Conservation (phyloP, 1,284 basidiomycete species). For the Ustilago shanxiensis region DNA sequence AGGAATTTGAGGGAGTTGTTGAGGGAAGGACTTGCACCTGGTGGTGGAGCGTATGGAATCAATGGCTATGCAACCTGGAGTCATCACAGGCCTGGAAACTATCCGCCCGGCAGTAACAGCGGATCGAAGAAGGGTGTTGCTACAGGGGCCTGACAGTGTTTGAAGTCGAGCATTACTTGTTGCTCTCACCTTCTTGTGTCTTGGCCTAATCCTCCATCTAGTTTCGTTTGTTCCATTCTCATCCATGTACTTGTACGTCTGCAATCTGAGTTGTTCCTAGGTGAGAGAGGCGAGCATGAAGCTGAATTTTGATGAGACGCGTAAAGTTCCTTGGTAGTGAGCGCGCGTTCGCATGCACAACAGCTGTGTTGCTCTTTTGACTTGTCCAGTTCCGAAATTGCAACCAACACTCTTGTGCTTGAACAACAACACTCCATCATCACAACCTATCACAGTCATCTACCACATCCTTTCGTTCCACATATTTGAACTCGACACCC, state of each 20-base stretch:
- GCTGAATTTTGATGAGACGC: too few relatives aligned
- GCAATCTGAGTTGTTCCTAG: neutral
- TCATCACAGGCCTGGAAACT: constrained; percentile 8
- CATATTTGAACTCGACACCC: too few relatives aligned
- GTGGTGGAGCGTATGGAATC: constrained; percentile 46
- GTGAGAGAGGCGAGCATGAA: too few relatives aligned
- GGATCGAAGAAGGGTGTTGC: constrained; percentile 32
- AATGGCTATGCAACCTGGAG: constrained; percentile 49
- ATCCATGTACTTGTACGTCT: constrained; percentile 22
- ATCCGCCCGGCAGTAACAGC: neutral
- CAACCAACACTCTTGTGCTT: too few relatives aligned
- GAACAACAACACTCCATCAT: too few relatives aligned
- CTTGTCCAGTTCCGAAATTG: too few relatives aligned
- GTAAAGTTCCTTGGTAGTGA: too few relatives aligned
- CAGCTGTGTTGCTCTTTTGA: too few relatives aligned
- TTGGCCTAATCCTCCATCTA: neutral
- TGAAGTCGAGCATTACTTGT: too few relatives aligned
- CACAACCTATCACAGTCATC: too few relatives aligned
- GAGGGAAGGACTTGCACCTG: constrained; percentile 54
- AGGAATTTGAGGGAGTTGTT: constrained; percentile 58
- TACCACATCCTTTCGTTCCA: too few relatives aligned
- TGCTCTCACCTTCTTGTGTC: neutral
- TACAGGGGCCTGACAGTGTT: constrained; percentile 10
- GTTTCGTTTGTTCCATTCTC: neutral
- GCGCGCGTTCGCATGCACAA: too few relatives aligned